Evolutionary conservation across 2,329 filamentous ascomycete genomes (phyloP).

Genomic region (Fusarium buharicum): DNA sequence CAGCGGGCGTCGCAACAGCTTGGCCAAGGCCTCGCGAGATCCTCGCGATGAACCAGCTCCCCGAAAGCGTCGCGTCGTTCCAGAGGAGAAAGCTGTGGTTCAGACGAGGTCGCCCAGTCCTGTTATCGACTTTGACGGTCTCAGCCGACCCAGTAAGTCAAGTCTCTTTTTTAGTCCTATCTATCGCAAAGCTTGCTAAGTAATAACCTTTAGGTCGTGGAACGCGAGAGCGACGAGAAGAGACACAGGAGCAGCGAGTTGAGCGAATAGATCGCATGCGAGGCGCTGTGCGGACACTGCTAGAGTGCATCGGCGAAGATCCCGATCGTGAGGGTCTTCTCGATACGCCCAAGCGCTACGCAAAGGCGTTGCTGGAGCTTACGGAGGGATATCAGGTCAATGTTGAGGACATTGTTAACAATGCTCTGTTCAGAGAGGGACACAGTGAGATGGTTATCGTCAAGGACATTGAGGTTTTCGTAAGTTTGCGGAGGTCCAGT

Average conservation of each 20-base stretch:
- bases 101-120: slow-evolving; percentile 58
- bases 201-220: slow-evolving; percentile 61
- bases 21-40: slow-evolving; percentile 71
- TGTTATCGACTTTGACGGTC: slow-evolving; percentile 70
- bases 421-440: slow-evolving; percentile 94
- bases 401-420: slow-evolving; percentile 88
- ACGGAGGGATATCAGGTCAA: slow-evolving; percentile 98
- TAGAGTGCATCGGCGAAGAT: slow-evolving; percentile 76
- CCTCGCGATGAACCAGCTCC: slow-evolving; percentile 63
- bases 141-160: slow-evolving; percentile 66
- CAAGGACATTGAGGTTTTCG: slow-evolving; percentile 90
- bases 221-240: slow-evolving; percentile 71
- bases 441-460: slow-evolving; percentile 98
- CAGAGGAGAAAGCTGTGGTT: slow-evolving; percentile 27
- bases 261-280: slow-evolving; percentile 67
- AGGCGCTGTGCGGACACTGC: slow-evolving; percentile 71
- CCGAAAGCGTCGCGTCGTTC: slow-evolving; percentile 53
- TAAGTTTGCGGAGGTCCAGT: slow-evolving; percentile 8
- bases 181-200: not conserved
- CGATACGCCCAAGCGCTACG: slow-evolving; percentile 84
- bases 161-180: not conserved
- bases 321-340: slow-evolving; percentile 72
- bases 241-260: slow-evolving; percentile 57
- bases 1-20: slow-evolving; percentile 61
- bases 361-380: slow-evolving; percentile 94